A percentile compares a stretch with the other conserved stretches of the same genome.
Evolutionary conservation across 1,284 basidiomycete genomes (phyloP).

Genomic region (Caloboletus firmus): DNA sequence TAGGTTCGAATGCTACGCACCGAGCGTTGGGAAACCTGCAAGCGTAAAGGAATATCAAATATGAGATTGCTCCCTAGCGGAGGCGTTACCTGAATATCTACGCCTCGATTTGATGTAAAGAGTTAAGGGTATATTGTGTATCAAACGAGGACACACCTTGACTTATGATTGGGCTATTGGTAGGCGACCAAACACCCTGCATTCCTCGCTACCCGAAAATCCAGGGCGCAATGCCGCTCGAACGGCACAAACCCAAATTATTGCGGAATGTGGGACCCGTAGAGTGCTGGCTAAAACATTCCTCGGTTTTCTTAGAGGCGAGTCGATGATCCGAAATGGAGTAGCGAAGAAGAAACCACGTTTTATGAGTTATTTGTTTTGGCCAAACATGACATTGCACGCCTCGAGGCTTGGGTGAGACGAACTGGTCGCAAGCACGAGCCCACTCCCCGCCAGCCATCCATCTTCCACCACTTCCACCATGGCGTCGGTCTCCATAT

Average conservation of each 20-base stretch:
- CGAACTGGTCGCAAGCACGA: constrained; percentile 21
- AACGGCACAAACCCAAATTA: background rate
- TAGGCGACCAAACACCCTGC: background rate
- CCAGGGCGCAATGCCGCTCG: background rate
- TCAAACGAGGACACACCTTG: constrained; percentile 7
- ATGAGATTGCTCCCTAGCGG: constrained; percentile 6
- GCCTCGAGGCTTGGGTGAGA: constrained; percentile 36
- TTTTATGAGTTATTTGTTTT: constrained; percentile 29
- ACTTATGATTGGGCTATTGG: background rate
- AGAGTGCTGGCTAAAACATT: background rate
- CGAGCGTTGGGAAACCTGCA: constrained; percentile 7
- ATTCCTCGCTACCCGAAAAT: background rate
- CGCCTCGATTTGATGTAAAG: constrained; percentile 17
- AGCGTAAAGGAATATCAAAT: constrained; percentile 28
- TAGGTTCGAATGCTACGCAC: constrained; percentile 12
- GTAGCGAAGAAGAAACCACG: background rate
- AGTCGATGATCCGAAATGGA: background rate
- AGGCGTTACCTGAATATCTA: background rate
- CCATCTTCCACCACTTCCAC: constrained; percentile 23
- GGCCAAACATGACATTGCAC: constrained; percentile 30
- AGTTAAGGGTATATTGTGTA: constrained; percentile 6
- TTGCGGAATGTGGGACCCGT: background rate
- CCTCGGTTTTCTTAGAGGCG: background rate
- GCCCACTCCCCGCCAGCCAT: constrained; percentile 9
- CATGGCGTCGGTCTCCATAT: constrained; percentile 54